Evolutionary conservation across 1,284 basidiomycete species (phyloP), one percentile per base, ranked within the genome.

Genomic region (Volvariella surrecta): DNA sequence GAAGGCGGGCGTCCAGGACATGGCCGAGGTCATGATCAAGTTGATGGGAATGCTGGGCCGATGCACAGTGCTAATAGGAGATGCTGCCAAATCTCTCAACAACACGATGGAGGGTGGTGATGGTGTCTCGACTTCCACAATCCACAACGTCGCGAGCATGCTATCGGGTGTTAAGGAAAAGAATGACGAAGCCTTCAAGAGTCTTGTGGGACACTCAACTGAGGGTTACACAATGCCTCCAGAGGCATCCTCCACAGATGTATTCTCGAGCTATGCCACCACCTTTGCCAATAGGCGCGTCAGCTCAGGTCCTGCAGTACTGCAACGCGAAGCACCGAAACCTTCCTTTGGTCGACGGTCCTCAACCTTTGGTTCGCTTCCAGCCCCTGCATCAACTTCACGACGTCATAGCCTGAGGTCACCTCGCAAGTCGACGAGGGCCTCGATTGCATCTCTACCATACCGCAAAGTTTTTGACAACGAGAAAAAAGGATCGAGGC

Each of bases 31-130:
- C 13, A 64, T 89, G 45, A 79, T 91, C 15, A 72, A 70, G 47
- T 68, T 92, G 10, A 63, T 90, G 18, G 83, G 87, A 4, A 79
- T 89, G 62, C 70, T 92, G n/a, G 85, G 86, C 17, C 69, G 89
- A 45, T 85, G 82, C 54, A 89, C 83, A 1, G 74, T 84, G 31
- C 74, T 82, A 58, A 66, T 91, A 37, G 74, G 73, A 17, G 82
- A 88, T 45, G 79, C 82, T 9, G 77, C 80, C 10, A 68, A 62
- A 32, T 58, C 66, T 32, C 66, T 92, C 40, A 64, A 62, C 2
- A 61, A 73, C 3, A 57, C 65, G 6, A 70, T 73, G 42, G 65
- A 63, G 9, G 70, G 67, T 8, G 58, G 58, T 4, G 69, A 69
- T 34, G 59, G 48, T n/a, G 51, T 48, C 11, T 38, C 45, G 11